phyloP scores from a whole-genome alignment of 2,329 filamentous ascomycete genomes.

The Exophiala sp. region DNA sequence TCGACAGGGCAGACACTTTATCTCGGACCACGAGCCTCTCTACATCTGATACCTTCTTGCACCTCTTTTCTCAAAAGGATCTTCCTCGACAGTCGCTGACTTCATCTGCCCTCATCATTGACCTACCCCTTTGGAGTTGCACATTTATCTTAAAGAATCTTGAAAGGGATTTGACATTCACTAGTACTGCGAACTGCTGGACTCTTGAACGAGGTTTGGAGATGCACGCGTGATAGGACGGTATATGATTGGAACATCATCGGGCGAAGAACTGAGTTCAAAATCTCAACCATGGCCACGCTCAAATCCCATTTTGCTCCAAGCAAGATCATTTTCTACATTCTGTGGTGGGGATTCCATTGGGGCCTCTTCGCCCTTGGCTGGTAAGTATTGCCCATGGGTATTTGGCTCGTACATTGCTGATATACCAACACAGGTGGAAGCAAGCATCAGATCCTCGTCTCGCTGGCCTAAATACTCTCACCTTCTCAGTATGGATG shows the following conservation, averaged over 20 bases:
- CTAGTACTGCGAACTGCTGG: background rate
- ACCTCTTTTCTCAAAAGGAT: conserved; percentile 20
- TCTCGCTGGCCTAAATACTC: conserved; percentile 70
- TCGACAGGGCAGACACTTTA: conserved; percentile 11
- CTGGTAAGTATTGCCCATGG: conserved; percentile 56
- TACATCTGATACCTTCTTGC: conserved; percentile 4
- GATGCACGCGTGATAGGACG: conserved; percentile 13
- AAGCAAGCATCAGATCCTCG: conserved; percentile 65
- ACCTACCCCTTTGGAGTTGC: background rate
- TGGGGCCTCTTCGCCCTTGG: conserved; percentile 73
- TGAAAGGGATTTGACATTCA: background rate
- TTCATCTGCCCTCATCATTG: conserved; percentile 4
- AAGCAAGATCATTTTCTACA: conserved; percentile 68
- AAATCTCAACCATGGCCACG: conserved; percentile 19
- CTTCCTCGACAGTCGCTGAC: conserved; percentile 9
- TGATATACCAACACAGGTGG: conserved; percentile 52
- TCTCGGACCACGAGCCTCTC: conserved; percentile 18
- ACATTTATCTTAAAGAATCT: background rate
- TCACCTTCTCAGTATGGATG: conserved; percentile 89
- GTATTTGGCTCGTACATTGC: conserved; percentile 22
- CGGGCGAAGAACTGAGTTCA: background rate
- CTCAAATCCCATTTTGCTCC: conserved; percentile 26
- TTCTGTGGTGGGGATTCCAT: conserved; percentile 75
- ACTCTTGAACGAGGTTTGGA: background rate
- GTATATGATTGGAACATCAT: background rate